These are phyloP conservation scores for Dysphania ambrosioides DNA, from an alignment of 148 eudicot genomes.

Conservation along the genomic window DNA sequence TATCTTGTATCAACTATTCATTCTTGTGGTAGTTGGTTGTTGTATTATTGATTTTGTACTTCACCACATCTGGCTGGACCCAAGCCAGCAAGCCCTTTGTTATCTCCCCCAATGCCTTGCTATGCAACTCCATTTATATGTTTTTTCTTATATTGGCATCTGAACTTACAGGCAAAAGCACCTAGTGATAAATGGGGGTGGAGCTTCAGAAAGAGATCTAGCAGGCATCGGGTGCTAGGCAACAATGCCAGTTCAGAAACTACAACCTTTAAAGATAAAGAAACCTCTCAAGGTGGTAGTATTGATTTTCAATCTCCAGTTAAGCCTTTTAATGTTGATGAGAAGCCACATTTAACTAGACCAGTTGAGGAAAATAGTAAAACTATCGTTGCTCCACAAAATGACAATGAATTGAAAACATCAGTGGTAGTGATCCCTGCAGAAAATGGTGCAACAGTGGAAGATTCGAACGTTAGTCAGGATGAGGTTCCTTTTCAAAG, in stretches of 20 bases:
- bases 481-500: constrained; percentile 26
- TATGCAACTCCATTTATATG: neutral
- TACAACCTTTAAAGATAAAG: constrained; percentile 50
- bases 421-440: constrained; percentile 20
- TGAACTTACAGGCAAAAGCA: constrained; percentile 51
- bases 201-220: constrained; percentile 85
- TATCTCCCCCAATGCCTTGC: neutral
- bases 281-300: constrained; percentile 40
- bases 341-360: constrained; percentile 35
- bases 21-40: neutral
- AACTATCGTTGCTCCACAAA: constrained; percentile 21
- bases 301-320: constrained; percentile 41
- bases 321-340: constrained; percentile 36
- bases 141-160: neutral
- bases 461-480: constrained; percentile 35
- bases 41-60: neutral
- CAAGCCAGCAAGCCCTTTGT: neutral
- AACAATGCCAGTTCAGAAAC: constrained; percentile 53
- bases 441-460: constrained; percentile 5
- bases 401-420: constrained; percentile 18
- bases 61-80: neutral
- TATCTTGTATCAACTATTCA: neutral
- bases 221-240: constrained; percentile 67
- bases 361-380: constrained; percentile 49
- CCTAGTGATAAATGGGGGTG: constrained; percentile 71